A percentile compares a stretch with the other conserved stretches of the same genome.
Evolutionary conservation across 139 green algal genomes (phyloP).

Genomic region (Chlamydomonas eustigma): DNA sequence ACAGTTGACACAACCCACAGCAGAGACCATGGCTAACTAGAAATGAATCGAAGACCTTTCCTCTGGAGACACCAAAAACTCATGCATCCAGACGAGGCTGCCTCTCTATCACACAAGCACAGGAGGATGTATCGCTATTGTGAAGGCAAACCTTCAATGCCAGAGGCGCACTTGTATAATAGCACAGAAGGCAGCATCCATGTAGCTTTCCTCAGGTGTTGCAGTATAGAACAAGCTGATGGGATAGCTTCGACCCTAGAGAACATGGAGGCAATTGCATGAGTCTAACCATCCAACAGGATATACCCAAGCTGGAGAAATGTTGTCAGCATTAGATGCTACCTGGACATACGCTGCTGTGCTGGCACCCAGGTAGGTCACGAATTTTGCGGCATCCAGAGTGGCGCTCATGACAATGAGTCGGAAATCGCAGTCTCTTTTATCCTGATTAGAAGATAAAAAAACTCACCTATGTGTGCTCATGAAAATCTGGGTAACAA

Average conservation of each 20-base stretch:
- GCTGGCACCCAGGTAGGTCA: slow-evolving; percentile 70
- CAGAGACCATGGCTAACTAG: no score
- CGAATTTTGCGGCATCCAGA: slow-evolving; percentile 69
- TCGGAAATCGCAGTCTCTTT: slow-evolving; percentile 42
- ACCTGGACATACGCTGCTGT: slow-evolving; percentile 60
- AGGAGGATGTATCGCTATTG: no score
- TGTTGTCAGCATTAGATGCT: background rate
- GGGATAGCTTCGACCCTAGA: slow-evolving; percentile 9
- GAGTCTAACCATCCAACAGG: background rate
- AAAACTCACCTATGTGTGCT: no score
- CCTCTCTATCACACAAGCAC: no score
- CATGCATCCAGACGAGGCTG: no score
- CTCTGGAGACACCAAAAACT: no score
- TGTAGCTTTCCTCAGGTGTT: slow-evolving; percentile 79
- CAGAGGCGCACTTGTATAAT: slow-evolving; percentile 60
- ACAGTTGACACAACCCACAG: no score
- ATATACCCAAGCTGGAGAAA: background rate
- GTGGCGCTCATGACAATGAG: slow-evolving; percentile 96
- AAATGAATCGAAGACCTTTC: no score
- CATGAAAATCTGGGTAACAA: no score
- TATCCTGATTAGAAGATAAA: slow-evolving; percentile 13
- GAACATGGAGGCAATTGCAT: background rate
- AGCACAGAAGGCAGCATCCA: slow-evolving; percentile 77
- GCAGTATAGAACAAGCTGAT: slow-evolving; percentile 57
- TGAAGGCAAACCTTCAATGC: no score